A percentile compares a stretch with the other conserved stretches of the same genome.
phyloP scores from a whole-genome alignment of 2,329 filamentous ascomycete genomes.

The Diaporthe australafricana region DNA sequence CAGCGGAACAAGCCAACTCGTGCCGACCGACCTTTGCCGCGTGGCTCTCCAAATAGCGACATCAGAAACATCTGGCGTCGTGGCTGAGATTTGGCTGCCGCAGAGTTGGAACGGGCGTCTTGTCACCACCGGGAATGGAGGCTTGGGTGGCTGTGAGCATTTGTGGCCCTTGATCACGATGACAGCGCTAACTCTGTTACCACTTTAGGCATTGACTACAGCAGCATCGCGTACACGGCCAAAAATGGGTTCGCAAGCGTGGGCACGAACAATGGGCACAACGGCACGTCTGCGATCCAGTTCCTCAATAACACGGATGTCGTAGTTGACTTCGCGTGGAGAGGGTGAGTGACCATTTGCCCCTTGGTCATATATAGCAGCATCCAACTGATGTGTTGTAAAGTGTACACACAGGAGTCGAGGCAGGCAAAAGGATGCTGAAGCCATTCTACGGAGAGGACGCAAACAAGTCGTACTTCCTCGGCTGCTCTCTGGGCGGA shows the following conservation, averaged over 20 bases:
- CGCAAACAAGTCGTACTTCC: slow-evolving; percentile 61
- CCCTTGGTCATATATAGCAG: too few relatives aligned
- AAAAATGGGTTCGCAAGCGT: slow-evolving; percentile 58
- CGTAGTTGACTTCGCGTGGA: slow-evolving; percentile 50
- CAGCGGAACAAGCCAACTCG: slow-evolving; percentile 30
- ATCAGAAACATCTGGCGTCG: slow-evolving; percentile 54
- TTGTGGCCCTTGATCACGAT: background rate
- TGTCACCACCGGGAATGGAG: slow-evolving; percentile 61
- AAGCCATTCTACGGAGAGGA: slow-evolving; percentile 57
- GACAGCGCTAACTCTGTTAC: background rate
- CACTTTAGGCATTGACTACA: slow-evolving; percentile 53
- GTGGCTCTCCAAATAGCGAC: slow-evolving; percentile 45
- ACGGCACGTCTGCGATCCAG: slow-evolving; percentile 51
- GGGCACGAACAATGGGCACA: slow-evolving; percentile 63
- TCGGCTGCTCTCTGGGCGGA: slow-evolving; percentile 70
- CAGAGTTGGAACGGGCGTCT: slow-evolving; percentile 57
- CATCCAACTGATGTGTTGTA: background rate
- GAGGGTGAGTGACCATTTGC: slow-evolving; percentile 41
- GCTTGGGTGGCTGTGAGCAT: slow-evolving; percentile 56
- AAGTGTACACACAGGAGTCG: slow-evolving; percentile 59
- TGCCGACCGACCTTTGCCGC: slow-evolving; percentile 43
- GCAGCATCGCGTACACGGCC: slow-evolving; percentile 58
- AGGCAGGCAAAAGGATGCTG: slow-evolving; percentile 58
- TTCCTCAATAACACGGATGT: slow-evolving; percentile 52
- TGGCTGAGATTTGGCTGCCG: slow-evolving; percentile 61